Percentiles rank a stretch among this genome's conserved stretches.
These are phyloP conservation scores for Colletotrichum liriopes DNA, from an alignment of 2,329 filamentous ascomycete species.

Conservation along the genomic window DNA sequence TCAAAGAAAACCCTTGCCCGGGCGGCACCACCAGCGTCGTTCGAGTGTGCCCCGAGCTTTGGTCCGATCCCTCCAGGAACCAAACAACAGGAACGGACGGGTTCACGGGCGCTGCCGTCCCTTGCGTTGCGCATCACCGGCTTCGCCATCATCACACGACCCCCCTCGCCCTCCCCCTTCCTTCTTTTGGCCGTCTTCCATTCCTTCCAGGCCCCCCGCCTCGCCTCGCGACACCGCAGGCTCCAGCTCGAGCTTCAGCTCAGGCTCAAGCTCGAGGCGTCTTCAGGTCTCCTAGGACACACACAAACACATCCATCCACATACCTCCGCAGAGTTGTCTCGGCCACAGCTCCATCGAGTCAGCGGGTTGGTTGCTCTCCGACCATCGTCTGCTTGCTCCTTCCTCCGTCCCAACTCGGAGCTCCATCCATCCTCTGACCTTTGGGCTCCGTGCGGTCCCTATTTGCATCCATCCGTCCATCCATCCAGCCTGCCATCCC, in stretches of 20 bases:
- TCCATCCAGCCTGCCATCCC: neutral
- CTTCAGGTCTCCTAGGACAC: conserved; percentile 11
- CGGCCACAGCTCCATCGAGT: neutral
- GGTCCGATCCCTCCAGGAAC: conserved; percentile 6
- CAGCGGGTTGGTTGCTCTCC: neutral
- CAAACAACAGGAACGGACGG: conserved; percentile 7
- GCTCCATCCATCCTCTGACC: neutral
- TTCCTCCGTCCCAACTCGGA: conserved; percentile 10
- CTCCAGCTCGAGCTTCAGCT: neutral
- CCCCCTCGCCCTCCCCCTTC: conserved; percentile 8
- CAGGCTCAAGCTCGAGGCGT: neutral
- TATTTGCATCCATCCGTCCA: neutral
- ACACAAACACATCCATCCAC: neutral
- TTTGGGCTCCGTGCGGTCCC: conserved; percentile 6
- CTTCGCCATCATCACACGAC: conserved; percentile 1
- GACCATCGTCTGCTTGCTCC: conserved; percentile 7
- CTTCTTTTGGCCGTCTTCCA: conserved; percentile 14
- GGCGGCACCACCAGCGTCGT: neutral
- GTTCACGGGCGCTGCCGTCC: conserved; percentile 20
- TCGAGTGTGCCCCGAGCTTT: neutral
- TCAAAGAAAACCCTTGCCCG: too few relatives aligned
- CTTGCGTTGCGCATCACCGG: conserved; percentile 5
- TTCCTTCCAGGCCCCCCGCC: conserved; percentile 7
- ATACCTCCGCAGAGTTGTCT: neutral
- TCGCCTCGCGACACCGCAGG: neutral